phyloP scores from a whole-genome alignment of 345 rosid species.

The Populus simonii region DNA sequence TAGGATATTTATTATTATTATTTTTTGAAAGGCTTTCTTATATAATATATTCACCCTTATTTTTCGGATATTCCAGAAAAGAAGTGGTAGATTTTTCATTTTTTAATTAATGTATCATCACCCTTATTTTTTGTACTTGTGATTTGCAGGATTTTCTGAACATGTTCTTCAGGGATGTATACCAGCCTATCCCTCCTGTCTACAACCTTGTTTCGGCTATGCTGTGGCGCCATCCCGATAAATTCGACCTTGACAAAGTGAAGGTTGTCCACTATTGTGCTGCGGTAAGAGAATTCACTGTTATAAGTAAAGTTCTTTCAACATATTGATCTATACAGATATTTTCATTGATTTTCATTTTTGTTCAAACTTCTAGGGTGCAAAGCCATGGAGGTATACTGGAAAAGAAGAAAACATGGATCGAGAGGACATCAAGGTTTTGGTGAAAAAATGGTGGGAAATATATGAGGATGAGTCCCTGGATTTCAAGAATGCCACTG shows the following conservation, averaged over 20 bases:
- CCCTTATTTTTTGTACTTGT: neutral
- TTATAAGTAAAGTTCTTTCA: neutral
- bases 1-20: neutral
- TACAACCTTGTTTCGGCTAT: conserved; percentile 81
- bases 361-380: conserved; percentile 36
- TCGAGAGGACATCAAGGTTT: conserved; percentile 42
- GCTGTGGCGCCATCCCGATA: conserved; percentile 93
- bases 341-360: neutral
- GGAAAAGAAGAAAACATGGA: conserved; percentile 81
- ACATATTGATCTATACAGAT: neutral
- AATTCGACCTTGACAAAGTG: conserved; percentile 58
- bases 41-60: neutral
- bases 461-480: conserved; percentile 32
- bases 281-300: conserved; percentile 45
- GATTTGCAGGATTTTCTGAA: conserved; percentile 66
- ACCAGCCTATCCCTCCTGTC: conserved; percentile 58
- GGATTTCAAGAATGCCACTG: conserved; percentile 4
- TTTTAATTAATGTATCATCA: neutral
- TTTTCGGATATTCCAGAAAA: neutral
- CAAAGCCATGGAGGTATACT: conserved; percentile 92
- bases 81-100: neutral
- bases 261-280: conserved; percentile 86
- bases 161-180: conserved; percentile 65
- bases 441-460: conserved; percentile 79
- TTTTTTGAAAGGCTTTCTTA: neutral